Base-by-base conservation (phyloP, 23 red algal species). In the Pyropia haitanensis region DNA sequence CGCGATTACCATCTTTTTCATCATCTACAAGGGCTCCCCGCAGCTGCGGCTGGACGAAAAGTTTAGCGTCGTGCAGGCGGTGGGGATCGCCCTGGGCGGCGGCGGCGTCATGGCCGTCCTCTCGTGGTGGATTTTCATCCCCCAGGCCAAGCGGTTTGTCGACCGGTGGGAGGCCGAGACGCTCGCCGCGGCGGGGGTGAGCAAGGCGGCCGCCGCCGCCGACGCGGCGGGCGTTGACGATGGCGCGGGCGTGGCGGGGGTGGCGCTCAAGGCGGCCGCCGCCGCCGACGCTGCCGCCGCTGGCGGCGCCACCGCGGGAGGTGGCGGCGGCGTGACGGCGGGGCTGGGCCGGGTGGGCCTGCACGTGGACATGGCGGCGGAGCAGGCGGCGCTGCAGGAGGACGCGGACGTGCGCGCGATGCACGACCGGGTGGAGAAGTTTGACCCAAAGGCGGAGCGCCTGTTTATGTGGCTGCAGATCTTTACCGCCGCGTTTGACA, bases 381-480 rank as follows among this genome's bases (percentile, higher is more conserved):
- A 86, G 27, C 18, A 68, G 25, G 32, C 46, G 26, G 31, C 19
- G 18, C 20, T 58, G 55, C 55, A 58, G 24, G 19, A 58, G 0
- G 78, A 82, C 60, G 69, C 63, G 15, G 81, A 86, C 34, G 64
- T 86, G 32, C 27, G 64, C 18, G 70, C 28, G 12, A 58, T 75
- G 50, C 81, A 86, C 29, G 70, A 50, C 26, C 64, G 59, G 34
- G 81, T 68, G 23, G 81, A 86, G 58, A 27, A 29, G n/a, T 86
- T 86, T 31, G 81, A 86, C 51, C 62, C 61, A 9, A 86, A 86
- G 48, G 58, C 81, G 14, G 90, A 95, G 57, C 68, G 78, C 32
- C 63, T 95, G 5, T 95, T 95, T 74, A 72, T 69, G 25, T 82
- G 82, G 65, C 54, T 95, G 18, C 90, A 95, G 34, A 55, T 95